A percentile compares a stretch with the other conserved stretches of the same genome.
phyloP scores from a whole-genome alignment of 2,329 filamentous ascomycete species.

The Botryotinia calthae region DNA sequence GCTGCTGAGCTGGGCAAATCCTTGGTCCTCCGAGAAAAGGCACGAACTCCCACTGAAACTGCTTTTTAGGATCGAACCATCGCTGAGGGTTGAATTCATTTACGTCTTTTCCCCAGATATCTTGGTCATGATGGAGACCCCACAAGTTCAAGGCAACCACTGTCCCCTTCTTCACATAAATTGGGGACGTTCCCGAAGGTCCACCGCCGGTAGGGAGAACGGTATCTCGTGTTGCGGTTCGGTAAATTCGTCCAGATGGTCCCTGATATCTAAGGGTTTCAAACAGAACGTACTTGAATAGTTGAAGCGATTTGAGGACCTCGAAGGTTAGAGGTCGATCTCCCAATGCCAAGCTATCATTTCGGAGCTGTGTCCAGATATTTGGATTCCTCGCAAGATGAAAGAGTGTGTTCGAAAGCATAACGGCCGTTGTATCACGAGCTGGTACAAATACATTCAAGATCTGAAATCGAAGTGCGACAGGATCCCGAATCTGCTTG shows the following conservation, averaged over 20 bases:
- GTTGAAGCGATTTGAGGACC: neutral
- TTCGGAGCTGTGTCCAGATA: conserved; percentile 14
- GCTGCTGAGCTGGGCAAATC: conserved; percentile 39
- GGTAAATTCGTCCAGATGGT: neutral
- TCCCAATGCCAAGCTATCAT: neutral
- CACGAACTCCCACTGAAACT: conserved; percentile 35
- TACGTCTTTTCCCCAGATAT: conserved; percentile 40
- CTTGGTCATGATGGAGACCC: conserved; percentile 34
- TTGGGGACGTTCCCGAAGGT: conserved; percentile 30
- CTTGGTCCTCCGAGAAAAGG: conserved; percentile 40
- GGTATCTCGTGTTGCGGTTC: conserved; percentile 43
- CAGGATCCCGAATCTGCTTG: conserved; percentile 19
- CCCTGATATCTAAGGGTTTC: conserved; percentile 8
- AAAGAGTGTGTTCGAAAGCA: conserved; percentile 15
- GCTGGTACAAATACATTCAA: conserved; percentile 15
- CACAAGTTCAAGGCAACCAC: conserved; percentile 29
- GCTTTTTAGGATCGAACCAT: conserved; percentile 38
- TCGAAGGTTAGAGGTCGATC: conserved; percentile 11
- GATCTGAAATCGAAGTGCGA: conserved; percentile 17
- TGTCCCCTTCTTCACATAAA: conserved; percentile 32
- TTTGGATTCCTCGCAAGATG: conserved; percentile 9
- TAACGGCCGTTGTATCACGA: conserved; percentile 2
- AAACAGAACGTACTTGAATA: conserved; percentile 4
- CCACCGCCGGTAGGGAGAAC: conserved; percentile 38
- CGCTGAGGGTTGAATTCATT: conserved; percentile 38